Evolutionary conservation across 805 yeast species (phyloP), one percentile per base, ranked within the genome.

Genomic region (Ogataea nitratoaversa): DNA sequence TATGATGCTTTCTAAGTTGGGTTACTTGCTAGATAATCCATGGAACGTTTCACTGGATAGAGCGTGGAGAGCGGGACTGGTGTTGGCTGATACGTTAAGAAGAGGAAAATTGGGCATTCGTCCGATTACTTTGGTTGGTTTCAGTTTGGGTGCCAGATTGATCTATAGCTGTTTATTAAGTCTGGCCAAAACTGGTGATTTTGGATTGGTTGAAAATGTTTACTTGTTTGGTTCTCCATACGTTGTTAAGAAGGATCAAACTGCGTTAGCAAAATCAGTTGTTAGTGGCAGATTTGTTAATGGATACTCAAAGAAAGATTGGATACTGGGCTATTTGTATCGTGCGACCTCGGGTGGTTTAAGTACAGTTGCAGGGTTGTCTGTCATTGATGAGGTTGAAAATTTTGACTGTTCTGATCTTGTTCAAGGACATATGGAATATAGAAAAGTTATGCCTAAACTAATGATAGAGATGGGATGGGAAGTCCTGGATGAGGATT

Each of bases 361-460:
- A 33, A 82, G 84, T 53, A 75, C 87, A n/a, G 93, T 93, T 32
- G 89, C 91, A 5, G 99, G 99, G 0, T 69, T 93, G 22, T 81
- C 95, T 0, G 82, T 90, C 4, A 74, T 91, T 28, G 82, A 78
- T 39, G 68, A 63, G n/a, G 70, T 93, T 23, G 95, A 89, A 48
- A 91, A 91, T 60, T 72, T 83, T 47, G 95, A 93, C 56, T 87
- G 95, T 54, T 85, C 98, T 0, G 88, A 81, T 16, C 53, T 71
- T 38, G 96, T 91, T 4, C 89, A 84, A 44, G 99, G 99, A 1
- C 99, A 93, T 66, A 87, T 93, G 96, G 88, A 84, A n/a, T 93
- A 93, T 64, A 83, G 99, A 66, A 83, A 83, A 46, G 89, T 88
- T 11, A 88, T 93, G 75, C 99, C 99, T 1, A 78, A 78, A 51